Conservation (phyloP, 306 rosid species). For the Cajanus cajan region DNA sequence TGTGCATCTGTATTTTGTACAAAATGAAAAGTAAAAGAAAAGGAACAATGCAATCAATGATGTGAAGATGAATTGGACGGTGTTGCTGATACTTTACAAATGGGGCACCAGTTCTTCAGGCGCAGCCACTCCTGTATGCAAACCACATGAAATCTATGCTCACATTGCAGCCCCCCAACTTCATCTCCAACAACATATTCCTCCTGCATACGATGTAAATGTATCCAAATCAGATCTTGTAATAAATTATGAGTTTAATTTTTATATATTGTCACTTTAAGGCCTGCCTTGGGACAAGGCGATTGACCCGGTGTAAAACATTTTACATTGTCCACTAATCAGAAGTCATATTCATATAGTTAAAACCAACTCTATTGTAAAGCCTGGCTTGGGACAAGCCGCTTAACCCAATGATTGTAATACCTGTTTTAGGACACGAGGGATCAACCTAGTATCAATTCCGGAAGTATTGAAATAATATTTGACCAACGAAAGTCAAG, state of each 20-base stretch:
- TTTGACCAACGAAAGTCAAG: too few species aligned
- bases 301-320: too few species aligned
- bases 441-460: too few species aligned
- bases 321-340: too few species aligned
- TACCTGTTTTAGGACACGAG: too few species aligned
- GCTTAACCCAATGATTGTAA: too few species aligned
- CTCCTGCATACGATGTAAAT: constrained; percentile 49
- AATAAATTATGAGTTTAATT: neutral
- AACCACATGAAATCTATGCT: constrained; percentile 58
- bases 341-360: neutral
- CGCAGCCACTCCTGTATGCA: constrained; percentile 79
- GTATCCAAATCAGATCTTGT: neutral
- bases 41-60: constrained; percentile 29
- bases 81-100: constrained; percentile 63
- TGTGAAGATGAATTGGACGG: constrained; percentile 36
- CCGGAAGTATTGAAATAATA: too few species aligned
- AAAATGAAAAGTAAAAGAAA: constrained; percentile 3
- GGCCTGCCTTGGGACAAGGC: too few species aligned
- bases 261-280: too few species aligned
- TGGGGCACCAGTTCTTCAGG: constrained; percentile 89
- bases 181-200: constrained; percentile 74
- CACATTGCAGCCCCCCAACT: constrained; percentile 62
- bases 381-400: too few species aligned
- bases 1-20: constrained; percentile 26
- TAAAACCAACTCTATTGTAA: neutral